Conservation (phyloP, 495 filamentous ascomycete genomes). For the Talaromyces proteolyticus region DNA sequence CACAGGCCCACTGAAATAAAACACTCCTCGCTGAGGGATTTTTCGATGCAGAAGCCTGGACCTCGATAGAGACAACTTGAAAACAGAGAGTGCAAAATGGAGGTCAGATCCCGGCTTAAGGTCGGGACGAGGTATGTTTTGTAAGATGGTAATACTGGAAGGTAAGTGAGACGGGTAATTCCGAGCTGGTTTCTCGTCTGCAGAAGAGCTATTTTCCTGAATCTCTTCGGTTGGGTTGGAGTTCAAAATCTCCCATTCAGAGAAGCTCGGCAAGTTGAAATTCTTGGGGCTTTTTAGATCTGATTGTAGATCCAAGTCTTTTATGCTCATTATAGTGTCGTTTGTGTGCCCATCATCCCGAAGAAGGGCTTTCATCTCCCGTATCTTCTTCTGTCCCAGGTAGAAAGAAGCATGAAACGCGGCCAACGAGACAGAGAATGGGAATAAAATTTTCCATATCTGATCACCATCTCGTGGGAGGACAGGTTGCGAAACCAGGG, state of each 20-base stretch:
- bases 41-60: slow-evolving; percentile 14
- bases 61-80: slow-evolving; percentile 45
- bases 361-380: slow-evolving; percentile 14
- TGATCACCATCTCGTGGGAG: slow-evolving; percentile 25
- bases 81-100: slow-evolving; percentile 40
- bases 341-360: background rate
- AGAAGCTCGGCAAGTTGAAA: slow-evolving; percentile 10
- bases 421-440: slow-evolving; percentile 28
- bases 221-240: slow-evolving; percentile 12
- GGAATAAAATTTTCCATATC: slow-evolving; percentile 26
- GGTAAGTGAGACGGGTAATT: slow-evolving; percentile 25
- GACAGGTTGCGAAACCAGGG: slow-evolving; percentile 42
- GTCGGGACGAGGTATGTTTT: slow-evolving; percentile 29
- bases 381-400: slow-evolving; percentile 24
- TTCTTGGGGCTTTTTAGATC: slow-evolving; percentile 9
- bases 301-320: background rate
- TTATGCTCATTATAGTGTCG: background rate
- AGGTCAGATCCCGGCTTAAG: slow-evolving; percentile 33
- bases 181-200: slow-evolving; percentile 9
- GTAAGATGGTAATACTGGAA: slow-evolving; percentile 26
- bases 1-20: slow-evolving; percentile 60
- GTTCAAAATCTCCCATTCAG: slow-evolving; percentile 11
- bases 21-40: slow-evolving; percentile 55
- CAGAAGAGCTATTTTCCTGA: slow-evolving; percentile 17
- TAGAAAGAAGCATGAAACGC: slow-evolving; percentile 29